Evolutionary conservation across 148 eudicot species (phyloP).

Genomic region (Chenopodium formosanum): DNA sequence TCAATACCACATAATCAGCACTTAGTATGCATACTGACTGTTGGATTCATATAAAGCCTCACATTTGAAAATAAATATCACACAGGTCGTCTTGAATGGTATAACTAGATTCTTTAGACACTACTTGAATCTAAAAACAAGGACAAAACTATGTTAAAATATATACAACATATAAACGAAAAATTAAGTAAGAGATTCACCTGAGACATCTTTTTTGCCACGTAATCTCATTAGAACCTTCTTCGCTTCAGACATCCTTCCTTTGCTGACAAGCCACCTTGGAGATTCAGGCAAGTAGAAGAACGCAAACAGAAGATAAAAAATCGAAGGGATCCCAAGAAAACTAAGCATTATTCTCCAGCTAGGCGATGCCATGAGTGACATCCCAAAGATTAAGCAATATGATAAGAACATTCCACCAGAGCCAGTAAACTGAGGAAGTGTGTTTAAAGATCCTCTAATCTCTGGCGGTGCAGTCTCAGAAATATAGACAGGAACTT

Average conservation of each 20-base stretch:
- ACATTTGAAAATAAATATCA: not conserved
- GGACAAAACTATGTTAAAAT: not conserved
- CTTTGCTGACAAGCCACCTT: slow-evolving; percentile 95
- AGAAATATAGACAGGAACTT: slow-evolving; percentile 77
- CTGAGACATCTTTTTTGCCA: slow-evolving; percentile 80
- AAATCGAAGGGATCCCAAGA: slow-evolving; percentile 72
- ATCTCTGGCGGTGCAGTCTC: slow-evolving; percentile 95
- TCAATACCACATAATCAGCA: not conserved
- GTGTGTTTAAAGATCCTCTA: slow-evolving; percentile 76
- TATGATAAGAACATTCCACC: slow-evolving; percentile 85
- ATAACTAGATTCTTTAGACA: not conserved
- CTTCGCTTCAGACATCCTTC: slow-evolving; percentile 84
- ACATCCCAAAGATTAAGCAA: slow-evolving; percentile 84
- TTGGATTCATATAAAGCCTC: not conserved
- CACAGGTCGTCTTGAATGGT: not conserved
- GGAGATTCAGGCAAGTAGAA: slow-evolving; percentile 92
- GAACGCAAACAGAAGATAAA: slow-evolving; percentile 58
- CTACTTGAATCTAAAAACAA: slow-evolving; percentile 2
- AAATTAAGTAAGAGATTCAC: slow-evolving; percentile 35
- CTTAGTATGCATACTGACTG: not conserved
- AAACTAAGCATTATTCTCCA: slow-evolving; percentile 93
- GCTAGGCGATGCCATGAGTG: slow-evolving; percentile 60
- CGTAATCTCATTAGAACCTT: slow-evolving; percentile 72
- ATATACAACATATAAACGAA: not conserved
- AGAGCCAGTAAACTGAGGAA: slow-evolving; percentile 88